A percentile compares a stretch with the other conserved stretches of the same genome.
Evolutionary conservation across 2,329 filamentous ascomycete genomes (phyloP).

Genomic region (Fusarium sp.): DNA sequence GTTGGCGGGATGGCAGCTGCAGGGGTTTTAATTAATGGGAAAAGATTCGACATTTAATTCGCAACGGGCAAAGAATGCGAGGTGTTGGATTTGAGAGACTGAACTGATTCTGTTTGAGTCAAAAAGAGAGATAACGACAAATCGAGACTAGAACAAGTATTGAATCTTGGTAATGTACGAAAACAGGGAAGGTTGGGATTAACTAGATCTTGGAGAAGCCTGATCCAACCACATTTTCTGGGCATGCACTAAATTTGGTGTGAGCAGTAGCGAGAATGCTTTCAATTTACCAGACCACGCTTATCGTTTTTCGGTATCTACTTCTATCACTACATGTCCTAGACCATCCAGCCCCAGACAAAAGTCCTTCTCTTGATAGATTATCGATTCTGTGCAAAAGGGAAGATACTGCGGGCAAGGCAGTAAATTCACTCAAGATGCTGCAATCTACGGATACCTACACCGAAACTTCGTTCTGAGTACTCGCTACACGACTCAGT

Average conservation of each 20-base stretch:
- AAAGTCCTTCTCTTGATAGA: background rate
- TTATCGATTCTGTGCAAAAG: background rate
- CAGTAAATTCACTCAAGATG: background rate
- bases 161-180: background rate
- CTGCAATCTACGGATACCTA: background rate
- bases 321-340: constrained; percentile 3
- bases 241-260: constrained; percentile 31
- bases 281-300: constrained; percentile 21
- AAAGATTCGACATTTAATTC: background rate
- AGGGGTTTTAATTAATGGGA: constrained; percentile 22
- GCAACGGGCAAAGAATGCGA: background rate
- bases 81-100: too few relatives aligned
- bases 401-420: background rate
- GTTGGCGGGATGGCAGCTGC: constrained; percentile 34
- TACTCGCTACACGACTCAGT: constrained; percentile 11
- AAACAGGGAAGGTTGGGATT: constrained; percentile 28
- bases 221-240: constrained; percentile 23
- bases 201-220: constrained; percentile 2
- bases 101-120: background rate
- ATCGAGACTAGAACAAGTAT: background rate
- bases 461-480: background rate
- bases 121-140: background rate
- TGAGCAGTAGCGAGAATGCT: constrained; percentile 7
- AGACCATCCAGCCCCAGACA: background rate
- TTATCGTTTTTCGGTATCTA: constrained; percentile 1